Conservation (phyloP, 1,284 basidiomycete species). For the Moniliella sp. region DNA sequence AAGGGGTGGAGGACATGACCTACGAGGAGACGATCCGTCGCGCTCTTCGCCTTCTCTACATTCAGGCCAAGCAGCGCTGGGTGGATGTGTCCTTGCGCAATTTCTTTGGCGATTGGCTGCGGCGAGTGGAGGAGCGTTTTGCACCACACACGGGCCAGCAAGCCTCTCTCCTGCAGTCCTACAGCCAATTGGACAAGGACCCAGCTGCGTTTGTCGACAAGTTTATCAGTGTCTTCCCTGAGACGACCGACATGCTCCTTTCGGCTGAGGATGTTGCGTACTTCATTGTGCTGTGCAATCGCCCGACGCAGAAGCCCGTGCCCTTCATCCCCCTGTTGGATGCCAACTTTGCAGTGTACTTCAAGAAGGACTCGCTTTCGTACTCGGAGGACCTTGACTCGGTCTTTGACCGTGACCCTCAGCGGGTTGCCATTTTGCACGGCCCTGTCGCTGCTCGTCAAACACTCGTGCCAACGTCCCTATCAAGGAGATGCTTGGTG, state of each 20-base stretch:
- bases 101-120: constrained; percentile 84
- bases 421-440: background rate
- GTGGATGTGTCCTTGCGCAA: constrained; percentile 80
- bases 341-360: constrained; percentile 61
- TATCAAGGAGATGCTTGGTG: constrained; percentile 69
- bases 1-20: constrained; percentile 83
- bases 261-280: constrained; percentile 85
- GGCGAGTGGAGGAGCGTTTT: constrained; percentile 68
- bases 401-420: constrained; percentile 53
- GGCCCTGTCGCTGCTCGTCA: constrained; percentile 69
- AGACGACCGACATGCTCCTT: constrained; percentile 62
- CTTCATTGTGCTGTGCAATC: constrained; percentile 80
- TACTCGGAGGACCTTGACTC: constrained; percentile 93
- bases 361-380: constrained; percentile 72
- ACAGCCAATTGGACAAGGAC: constrained; percentile 61
- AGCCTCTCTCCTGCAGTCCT: constrained; percentile 46
- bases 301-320: constrained; percentile 88
- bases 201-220: constrained; percentile 47
- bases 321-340: constrained; percentile 97
- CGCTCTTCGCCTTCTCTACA: constrained; percentile 79
- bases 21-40: constrained; percentile 85
- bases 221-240: constrained; percentile 64
- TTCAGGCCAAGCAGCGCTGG: constrained; percentile 74
- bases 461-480: constrained; percentile 74
- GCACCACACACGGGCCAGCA: constrained; percentile 17